These are phyloP conservation scores for Thermochaetoides dissita DNA, from an alignment of 2,329 filamentous ascomycete species.

Conservation along the genomic window DNA sequence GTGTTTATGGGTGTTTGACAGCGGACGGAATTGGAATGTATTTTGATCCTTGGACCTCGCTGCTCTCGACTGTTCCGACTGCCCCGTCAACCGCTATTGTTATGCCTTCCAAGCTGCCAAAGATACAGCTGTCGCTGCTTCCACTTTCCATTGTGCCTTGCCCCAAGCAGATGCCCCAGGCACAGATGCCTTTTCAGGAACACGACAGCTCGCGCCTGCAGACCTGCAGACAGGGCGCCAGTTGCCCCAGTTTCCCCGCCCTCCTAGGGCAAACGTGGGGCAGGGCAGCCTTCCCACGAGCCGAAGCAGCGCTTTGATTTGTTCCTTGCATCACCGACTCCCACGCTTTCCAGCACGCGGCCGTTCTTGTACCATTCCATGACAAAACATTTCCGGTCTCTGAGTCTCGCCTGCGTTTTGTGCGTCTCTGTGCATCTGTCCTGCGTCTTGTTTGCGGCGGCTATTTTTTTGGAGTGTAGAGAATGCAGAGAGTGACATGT, in stretches of 20 bases:
- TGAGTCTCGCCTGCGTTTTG: constrained; percentile 1
- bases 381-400: constrained; percentile 17
- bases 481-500: constrained; percentile 1
- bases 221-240: constrained; percentile 8
- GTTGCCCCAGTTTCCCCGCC: not conserved
- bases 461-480: constrained; percentile 3
- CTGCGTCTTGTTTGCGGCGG: too few species aligned
- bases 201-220: constrained; percentile 1
- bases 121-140: not conserved
- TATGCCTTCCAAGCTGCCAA: not conserved
- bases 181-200: constrained; percentile 3
- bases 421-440: too few species aligned
- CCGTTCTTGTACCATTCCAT: constrained; percentile 15
- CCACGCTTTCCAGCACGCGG: constrained; percentile 15
- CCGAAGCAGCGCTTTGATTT: constrained; percentile 15
- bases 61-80: too few species aligned
- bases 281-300: constrained; percentile 3
- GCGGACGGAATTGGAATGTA: too few species aligned
- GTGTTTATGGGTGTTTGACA: too few species aligned
- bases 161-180: not conserved
- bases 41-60: too few species aligned
- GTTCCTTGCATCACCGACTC: constrained; percentile 15
- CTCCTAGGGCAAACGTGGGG: constrained; percentile 12
- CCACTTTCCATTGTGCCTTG: too few species aligned
- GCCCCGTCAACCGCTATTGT: too few species aligned